phyloP scores from a whole-genome alignment of 1,139 yeast species.

The Candida sp. region DNA sequence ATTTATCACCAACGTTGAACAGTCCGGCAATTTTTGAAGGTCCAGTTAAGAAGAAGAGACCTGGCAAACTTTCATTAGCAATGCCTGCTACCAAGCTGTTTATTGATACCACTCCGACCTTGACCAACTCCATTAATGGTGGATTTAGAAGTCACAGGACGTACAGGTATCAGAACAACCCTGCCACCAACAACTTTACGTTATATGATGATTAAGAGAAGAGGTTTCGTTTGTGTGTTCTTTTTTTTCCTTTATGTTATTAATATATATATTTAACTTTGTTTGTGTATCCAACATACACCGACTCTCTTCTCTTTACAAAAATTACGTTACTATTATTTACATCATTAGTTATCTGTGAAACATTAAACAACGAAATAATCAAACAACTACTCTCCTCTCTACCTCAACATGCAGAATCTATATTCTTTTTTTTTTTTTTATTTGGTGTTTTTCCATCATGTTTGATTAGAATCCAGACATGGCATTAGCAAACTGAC shows the following conservation, averaged over 20 bases:
- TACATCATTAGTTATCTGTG: not conserved
- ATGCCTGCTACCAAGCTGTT: constrained; percentile 1
- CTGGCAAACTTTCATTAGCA: not conserved
- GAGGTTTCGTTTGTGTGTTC: not conserved
- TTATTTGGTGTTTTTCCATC: not conserved
- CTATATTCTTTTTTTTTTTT: not conserved
- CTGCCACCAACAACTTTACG: not conserved
- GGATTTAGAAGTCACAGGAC: not conserved
- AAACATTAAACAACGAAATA: constrained; percentile 1
- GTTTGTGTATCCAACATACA: not conserved
- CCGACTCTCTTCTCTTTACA: too few species aligned
- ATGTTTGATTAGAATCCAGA: constrained; percentile 18
- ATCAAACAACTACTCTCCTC: not conserved
- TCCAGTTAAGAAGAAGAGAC: not conserved
- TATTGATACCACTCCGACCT: not conserved
- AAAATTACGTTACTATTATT: constrained; percentile 1
- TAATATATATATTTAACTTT: not conserved
- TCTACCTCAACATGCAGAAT: not conserved
- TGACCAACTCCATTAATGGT: constrained; percentile 2
- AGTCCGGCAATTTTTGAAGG: constrained; percentile 1
- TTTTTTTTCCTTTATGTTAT: not conserved
- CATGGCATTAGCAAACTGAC: constrained; percentile 42
- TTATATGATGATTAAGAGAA: constrained; percentile 3
- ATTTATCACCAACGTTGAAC: constrained; percentile 11
- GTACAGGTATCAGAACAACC: not conserved